Conservation (phyloP, 768 basidiomycete genomes). For the Rhodotorula kratochvilovae region DNA sequence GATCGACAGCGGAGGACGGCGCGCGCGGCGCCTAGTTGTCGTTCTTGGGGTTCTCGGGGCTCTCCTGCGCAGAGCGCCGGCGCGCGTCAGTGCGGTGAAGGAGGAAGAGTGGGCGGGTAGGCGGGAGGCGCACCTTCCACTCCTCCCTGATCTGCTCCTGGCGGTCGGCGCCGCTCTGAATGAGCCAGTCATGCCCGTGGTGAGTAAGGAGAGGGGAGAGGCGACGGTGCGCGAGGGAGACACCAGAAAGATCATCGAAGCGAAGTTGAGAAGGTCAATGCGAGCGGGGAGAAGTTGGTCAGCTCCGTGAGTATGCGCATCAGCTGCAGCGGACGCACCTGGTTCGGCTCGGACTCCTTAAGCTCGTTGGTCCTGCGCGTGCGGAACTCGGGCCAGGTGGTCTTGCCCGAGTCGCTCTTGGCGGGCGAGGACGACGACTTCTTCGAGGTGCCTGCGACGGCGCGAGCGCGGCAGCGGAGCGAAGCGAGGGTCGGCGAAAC, state of each 20-base stretch:
- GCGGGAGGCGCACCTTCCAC: slow-evolving; percentile 4
- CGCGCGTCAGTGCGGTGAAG: not conserved
- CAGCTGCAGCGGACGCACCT: slow-evolving; percentile 7
- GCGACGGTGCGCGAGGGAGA: too few species aligned
- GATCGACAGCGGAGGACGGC: too few species aligned
- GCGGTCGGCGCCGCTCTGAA: not conserved
- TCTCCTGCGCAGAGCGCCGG: too few species aligned
- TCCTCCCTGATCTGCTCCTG: not conserved
- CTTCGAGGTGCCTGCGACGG: not conserved
- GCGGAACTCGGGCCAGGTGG: not conserved
- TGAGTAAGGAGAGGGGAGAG: not conserved
- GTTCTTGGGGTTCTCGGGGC: not conserved
- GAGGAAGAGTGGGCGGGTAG: not conserved
- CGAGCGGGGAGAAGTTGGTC: too few species aligned
- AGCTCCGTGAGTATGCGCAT: too few species aligned
- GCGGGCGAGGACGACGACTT: not conserved
- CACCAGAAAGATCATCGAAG: not conserved
- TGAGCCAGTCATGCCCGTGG: too few species aligned
- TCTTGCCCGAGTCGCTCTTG: not conserved
- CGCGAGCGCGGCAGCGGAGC: too few species aligned
- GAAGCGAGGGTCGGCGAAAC: too few species aligned
- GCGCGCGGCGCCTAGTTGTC: not conserved
- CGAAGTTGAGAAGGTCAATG: slow-evolving; percentile 2
- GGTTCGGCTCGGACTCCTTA: not conserved
- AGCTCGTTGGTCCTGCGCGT: not conserved